A percentile compares a stretch with the other conserved stretches of the same genome.
These are phyloP conservation scores for Escovopsis weberi DNA, from an alignment of 2,329 filamentous ascomycete species.

Conservation along the genomic window DNA sequence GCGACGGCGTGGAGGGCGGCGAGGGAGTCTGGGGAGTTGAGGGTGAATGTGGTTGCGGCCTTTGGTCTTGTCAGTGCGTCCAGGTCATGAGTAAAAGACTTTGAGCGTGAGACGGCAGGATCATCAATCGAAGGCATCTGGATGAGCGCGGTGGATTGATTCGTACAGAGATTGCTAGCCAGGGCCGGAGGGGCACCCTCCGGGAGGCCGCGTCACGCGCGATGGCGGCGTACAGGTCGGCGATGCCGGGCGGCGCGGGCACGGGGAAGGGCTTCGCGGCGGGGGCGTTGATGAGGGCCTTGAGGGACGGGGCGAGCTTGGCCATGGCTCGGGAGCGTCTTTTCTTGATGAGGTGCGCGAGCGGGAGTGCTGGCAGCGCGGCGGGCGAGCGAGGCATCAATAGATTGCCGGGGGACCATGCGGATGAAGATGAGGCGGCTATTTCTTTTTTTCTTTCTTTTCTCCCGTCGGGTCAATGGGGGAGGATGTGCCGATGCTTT, in stretches of 20 bases:
- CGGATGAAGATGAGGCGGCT: too few species aligned
- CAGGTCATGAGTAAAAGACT: background rate
- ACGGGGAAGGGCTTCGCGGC: conserved; percentile 51
- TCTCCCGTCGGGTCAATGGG: too few species aligned
- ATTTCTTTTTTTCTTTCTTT: too few species aligned
- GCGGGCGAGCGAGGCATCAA: too few species aligned
- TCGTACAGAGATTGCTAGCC: conserved; percentile 54
- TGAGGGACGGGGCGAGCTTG: conserved; percentile 56
- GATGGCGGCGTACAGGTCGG: conserved; percentile 49
- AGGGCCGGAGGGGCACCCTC: conserved; percentile 47
- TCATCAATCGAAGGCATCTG: too few species aligned
- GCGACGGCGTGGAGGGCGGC: conserved; percentile 44
- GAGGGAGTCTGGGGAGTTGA: conserved; percentile 72
- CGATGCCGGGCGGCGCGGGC: conserved; percentile 48
- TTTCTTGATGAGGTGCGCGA: conserved; percentile 11
- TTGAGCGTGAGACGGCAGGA: too few species aligned
- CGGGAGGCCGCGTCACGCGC: conserved; percentile 46
- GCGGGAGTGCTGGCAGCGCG: conserved; percentile 10
- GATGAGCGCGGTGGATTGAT: too few species aligned
- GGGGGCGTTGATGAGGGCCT: conserved; percentile 58
- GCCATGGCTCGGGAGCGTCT: conserved; percentile 45
- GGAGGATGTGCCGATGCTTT: conserved; percentile 49
- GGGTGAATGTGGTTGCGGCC: conserved; percentile 71
- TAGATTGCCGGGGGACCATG: too few species aligned
- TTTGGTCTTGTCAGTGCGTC: conserved; percentile 15